Evolutionary conservation across 2,329 filamentous ascomycete genomes (phyloP).

Genomic region (Macrophomina pseudophaseolina): DNA sequence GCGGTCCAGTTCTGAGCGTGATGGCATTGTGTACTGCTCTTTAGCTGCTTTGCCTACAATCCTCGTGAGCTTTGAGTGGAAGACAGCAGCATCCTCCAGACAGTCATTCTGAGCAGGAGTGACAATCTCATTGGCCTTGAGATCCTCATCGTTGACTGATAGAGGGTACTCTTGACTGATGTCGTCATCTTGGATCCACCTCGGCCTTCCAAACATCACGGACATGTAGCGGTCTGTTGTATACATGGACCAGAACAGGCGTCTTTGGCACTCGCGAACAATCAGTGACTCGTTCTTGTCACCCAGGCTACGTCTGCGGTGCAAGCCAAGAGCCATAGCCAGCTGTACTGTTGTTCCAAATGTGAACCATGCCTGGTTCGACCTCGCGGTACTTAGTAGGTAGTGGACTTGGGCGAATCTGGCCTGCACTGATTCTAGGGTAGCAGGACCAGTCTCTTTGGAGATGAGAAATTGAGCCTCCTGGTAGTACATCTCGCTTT

Average conservation of each 20-base stretch:
- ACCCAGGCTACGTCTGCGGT: constrained; percentile 23
- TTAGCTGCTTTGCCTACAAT: constrained; percentile 16
- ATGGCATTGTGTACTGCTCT: constrained; percentile 38
- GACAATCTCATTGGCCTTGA: constrained; percentile 51
- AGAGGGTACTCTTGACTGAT: constrained; percentile 66
- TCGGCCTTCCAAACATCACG: constrained; percentile 66
- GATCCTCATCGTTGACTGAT: constrained; percentile 61
- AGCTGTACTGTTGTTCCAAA: constrained; percentile 64
- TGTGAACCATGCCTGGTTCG: constrained; percentile 66
- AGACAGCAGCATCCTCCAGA: constrained; percentile 56
- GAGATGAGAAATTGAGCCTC: constrained; percentile 51
- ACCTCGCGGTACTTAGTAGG: constrained; percentile 62
- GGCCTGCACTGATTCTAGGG: constrained; percentile 63
- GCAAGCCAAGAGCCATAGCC: constrained; percentile 48
- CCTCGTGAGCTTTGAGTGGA: constrained; percentile 48
- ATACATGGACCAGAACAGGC: constrained; percentile 68
- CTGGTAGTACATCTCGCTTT: constrained; percentile 52
- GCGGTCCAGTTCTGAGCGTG: constrained; percentile 36
- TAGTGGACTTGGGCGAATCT: constrained; percentile 64
- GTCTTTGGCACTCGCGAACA: constrained; percentile 58
- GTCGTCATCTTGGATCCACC: constrained; percentile 67
- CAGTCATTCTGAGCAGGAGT: constrained; percentile 48
- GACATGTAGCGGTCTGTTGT: constrained; percentile 67
- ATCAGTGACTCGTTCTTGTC: constrained; percentile 33
- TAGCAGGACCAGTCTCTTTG: constrained; percentile 59